Evolutionary conservation across 2,329 filamentous ascomycete genomes (phyloP).

Genomic region (Pseudohalonectria lignicola): DNA sequence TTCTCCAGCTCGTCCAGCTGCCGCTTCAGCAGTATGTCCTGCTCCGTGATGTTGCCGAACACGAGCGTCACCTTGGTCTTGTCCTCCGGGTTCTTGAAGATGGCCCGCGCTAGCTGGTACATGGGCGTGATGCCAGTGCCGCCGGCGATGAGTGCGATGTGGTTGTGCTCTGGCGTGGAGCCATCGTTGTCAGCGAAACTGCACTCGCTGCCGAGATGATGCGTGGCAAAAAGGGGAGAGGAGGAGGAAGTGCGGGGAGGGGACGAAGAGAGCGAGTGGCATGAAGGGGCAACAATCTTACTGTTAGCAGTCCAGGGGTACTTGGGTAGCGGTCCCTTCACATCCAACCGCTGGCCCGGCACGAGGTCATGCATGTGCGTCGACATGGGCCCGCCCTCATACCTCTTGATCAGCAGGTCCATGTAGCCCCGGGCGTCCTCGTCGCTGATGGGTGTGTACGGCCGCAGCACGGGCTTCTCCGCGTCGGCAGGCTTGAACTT

Average conservation of each 20-base stretch:
- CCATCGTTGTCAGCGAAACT: too few relatives aligned
- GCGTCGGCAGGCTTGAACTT: constrained; percentile 79
- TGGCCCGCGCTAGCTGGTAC: constrained; percentile 85
- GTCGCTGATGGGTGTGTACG: constrained; percentile 87
- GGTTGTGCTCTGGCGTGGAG: constrained; percentile 55
- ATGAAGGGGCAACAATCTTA: not conserved
- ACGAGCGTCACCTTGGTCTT: constrained; percentile 96
- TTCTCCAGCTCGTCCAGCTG: constrained; percentile 85
- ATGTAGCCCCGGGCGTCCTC: constrained; percentile 70
- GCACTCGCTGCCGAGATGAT: too few relatives aligned
- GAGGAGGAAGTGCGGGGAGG: not conserved
- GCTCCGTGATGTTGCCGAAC: constrained; percentile 80
- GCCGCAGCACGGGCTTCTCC: constrained; percentile 78
- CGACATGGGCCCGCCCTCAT: constrained; percentile 86
- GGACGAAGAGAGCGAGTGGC: not conserved
- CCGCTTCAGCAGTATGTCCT: constrained; percentile 83
- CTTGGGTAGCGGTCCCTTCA: constrained; percentile 95
- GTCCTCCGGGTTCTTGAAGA: constrained; percentile 93
- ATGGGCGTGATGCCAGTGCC: constrained; percentile 96
- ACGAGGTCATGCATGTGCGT: constrained; percentile 75
- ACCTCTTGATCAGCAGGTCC: constrained; percentile 86
- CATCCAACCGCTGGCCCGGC: constrained; percentile 70
- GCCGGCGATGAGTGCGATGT: constrained; percentile 81
- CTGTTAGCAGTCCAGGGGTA: constrained; percentile 81
- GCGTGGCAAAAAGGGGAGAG: too few relatives aligned